Conservation (phyloP, 2,329 filamentous ascomycete species). For the Epichloe baconii region DNA sequence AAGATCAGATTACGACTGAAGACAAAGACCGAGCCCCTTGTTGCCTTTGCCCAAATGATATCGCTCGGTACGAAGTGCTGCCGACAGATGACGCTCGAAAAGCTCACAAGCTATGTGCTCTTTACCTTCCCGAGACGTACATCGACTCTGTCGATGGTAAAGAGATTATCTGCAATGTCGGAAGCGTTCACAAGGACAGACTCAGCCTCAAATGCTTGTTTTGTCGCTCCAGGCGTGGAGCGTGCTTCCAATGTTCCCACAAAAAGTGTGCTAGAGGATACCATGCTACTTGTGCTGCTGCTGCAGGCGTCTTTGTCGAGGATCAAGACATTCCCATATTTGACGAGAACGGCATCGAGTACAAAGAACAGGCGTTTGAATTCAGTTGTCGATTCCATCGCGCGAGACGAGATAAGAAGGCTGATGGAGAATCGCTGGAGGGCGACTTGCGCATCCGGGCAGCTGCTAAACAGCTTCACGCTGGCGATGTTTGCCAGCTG, state of each 20-base stretch:
- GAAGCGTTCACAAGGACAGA: conserved; percentile 73
- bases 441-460: conserved; percentile 53
- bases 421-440: conserved; percentile 57
- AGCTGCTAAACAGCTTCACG: conserved; percentile 53
- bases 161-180: conserved; percentile 65
- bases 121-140: conserved; percentile 85
- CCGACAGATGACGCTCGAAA: conserved; percentile 77
- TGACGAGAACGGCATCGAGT: conserved; percentile 81
- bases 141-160: conserved; percentile 59
- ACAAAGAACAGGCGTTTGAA: conserved; percentile 82
- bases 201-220: conserved; percentile 88
- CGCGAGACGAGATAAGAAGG: conserved; percentile 68
- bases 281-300: conserved; percentile 86
- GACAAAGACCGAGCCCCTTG: conserved; percentile 66
- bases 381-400: conserved; percentile 93
- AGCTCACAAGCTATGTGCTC: conserved; percentile 77
- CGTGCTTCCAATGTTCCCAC: conserved; percentile 90
- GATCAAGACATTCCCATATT: conserved; percentile 75
- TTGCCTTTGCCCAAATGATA: conserved; percentile 82
- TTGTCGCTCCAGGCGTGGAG: conserved; percentile 88
- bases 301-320: conserved; percentile 86
- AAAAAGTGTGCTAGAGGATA: conserved; percentile 91
- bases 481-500: conserved; percentile 71
- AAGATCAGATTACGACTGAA: conserved; percentile 70
- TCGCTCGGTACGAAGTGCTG: conserved; percentile 68